Evolutionary conservation across 2,329 filamentous ascomycete genomes (phyloP), one percentile per base, ranked within the genome.

Genomic region (Sporothrix protearum): DNA sequence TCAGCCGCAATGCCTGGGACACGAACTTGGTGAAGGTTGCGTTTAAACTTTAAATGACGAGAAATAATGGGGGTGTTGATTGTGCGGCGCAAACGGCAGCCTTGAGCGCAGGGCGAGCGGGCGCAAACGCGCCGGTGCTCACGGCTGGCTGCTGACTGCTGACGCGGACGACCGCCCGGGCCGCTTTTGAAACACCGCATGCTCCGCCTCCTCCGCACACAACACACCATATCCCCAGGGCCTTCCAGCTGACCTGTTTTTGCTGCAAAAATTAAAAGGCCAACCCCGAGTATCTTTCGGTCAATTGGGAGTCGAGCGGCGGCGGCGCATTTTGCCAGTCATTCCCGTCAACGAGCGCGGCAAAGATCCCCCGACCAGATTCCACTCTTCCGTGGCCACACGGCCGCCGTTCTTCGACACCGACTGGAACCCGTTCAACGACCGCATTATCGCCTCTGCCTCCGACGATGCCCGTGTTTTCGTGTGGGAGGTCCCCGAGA

Each of bases 1-100:
- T 99, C 82, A 97, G 94, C 79, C 93, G 92, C 83, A 99, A 99
- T 89, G 96, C 96, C 71, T 99, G 96, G 96, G 96, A 99, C 82
- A 97, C 94, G 78, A 99, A 99, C 84, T 85, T 99, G 79, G 88
- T 98, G 84, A 98, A 98, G 91, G 94, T 96, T 96, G 82, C 81
- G 86, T 47, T 66, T 33, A 25, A n/a, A 33, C 10, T 12, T 19
- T 14, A 4, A 19, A 16, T 14, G 19, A 47, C 42, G 14, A 30
- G 42, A 53, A 53, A 25, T 25, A 53, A 28, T 4, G 49, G 49
- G 5, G 49, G 49, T 9, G 19, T 53, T 5, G 49, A 53, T 6
- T 53, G 9, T 53, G n/a, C n/a, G 53, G 53, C 53, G 53, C 49
- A 36, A 42, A 63, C n/a, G 3, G 19, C 10, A 25, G 7, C 39